These are phyloP conservation scores for Zarea fungicola DNA, from an alignment of 2,329 filamentous ascomycete genomes.

Conservation along the genomic window DNA sequence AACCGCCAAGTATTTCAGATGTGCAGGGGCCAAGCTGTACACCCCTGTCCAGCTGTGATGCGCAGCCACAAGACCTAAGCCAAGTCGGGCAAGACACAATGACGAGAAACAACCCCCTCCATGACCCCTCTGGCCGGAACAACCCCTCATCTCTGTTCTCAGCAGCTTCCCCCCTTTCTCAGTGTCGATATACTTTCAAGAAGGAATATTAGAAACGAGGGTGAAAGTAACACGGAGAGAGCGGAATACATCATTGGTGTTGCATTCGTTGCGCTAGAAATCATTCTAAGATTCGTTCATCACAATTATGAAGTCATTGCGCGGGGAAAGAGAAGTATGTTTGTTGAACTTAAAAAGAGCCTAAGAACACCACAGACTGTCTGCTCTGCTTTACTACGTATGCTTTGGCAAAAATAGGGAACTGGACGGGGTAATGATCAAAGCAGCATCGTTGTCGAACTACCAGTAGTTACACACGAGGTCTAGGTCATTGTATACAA, in stretches of 20 bases:
- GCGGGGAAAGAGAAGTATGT: background rate
- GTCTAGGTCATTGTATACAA: no score
- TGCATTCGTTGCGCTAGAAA: background rate
- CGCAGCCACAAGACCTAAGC: constrained; percentile 1
- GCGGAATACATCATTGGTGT: background rate
- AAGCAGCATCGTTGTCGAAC: no score
- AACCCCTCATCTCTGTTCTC: constrained; percentile 1
- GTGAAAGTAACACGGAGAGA: background rate
- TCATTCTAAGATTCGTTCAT: background rate
- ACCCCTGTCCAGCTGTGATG: constrained; percentile 2
- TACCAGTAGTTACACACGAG: no score
- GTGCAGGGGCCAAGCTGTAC: background rate
- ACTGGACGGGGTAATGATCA: no score
- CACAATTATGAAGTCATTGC: constrained; percentile 12
- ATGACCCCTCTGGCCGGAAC: background rate
- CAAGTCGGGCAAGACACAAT: background rate
- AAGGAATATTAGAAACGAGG: background rate
- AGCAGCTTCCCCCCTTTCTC: background rate
- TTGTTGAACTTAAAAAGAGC: constrained; percentile 6
- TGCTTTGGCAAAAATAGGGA: background rate
- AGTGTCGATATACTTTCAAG: background rate
- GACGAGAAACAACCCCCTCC: background rate
- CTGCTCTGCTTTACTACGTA: no score
- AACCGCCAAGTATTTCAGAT: no score
- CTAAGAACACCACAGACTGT: background rate